A percentile compares a stretch with the other conserved stretches of the same genome.
Conservation (phyloP, 805 yeast species). For the Candida yuanshanica region DNA sequence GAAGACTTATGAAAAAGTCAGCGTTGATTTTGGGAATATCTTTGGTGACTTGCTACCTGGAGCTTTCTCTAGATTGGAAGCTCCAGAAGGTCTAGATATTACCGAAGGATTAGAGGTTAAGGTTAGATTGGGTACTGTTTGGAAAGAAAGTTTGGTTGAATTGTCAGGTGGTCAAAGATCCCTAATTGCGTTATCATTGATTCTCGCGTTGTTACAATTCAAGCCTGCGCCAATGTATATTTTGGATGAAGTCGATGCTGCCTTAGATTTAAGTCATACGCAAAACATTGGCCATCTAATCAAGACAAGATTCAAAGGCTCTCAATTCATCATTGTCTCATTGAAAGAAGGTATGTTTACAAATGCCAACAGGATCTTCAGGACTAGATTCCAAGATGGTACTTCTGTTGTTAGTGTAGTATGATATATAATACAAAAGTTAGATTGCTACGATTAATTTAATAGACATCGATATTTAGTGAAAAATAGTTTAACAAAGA, state of each 20-base stretch:
- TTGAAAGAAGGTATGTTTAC: constrained; percentile 98
- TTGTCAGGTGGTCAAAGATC: constrained; percentile 97
- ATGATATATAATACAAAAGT: constrained; percentile 22
- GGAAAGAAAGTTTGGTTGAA: constrained; percentile 95
- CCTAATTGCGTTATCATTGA: constrained; percentile 84
- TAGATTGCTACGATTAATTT: background rate
- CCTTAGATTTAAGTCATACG: constrained; percentile 92
- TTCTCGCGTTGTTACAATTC: constrained; percentile 86
- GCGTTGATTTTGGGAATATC: constrained; percentile 83
- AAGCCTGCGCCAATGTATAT: constrained; percentile 99
- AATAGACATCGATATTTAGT: background rate
- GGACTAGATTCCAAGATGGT: constrained; percentile 94
- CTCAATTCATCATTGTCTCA: constrained; percentile 94
- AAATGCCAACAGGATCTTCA: constrained; percentile 90
- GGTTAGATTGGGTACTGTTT: constrained; percentile 83
- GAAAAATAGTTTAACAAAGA: background rate
- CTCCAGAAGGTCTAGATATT: constrained; percentile 73
- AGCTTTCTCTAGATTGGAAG: constrained; percentile 83
- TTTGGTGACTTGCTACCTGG: constrained; percentile 86
- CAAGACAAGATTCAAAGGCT: constrained; percentile 89
- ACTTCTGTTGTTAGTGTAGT: constrained; percentile 83
- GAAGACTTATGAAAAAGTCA: constrained; percentile 81
- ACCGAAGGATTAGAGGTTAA: constrained; percentile 87
- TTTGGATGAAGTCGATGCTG: constrained; percentile 97
- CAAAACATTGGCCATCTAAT: constrained; percentile 96